Base-by-base conservation (phyloP, 2,329 filamentous ascomycete genomes). In the Fusarium multiceps region DNA sequence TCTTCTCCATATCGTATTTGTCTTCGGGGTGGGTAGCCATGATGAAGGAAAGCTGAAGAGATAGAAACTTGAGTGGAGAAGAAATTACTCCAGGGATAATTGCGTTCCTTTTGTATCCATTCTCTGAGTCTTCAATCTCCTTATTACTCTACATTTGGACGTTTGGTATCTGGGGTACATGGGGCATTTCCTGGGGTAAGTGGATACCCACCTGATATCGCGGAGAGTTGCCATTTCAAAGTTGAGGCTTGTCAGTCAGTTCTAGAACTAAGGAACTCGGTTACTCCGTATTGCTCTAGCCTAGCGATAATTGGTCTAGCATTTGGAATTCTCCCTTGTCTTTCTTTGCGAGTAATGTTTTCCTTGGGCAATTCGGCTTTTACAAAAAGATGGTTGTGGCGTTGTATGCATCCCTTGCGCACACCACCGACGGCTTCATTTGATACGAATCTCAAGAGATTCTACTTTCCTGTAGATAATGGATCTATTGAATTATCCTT, bases 211-310 rank as follows among this genome's bases (percentile, higher is more conserved):
- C 45, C 27, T 20, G 45, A 48, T 48, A 48, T 30, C 45, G 45
- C 45, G 45, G 45, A 48, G 27, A 48, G 45, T 48, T 48, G 27
- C 45, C 25, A n/a, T 48, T 48, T 48, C 12, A 7, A 48, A 30
- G 9, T 30, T 43, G 41, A 43, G 13, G 20, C 20, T 25, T 16
- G 41, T 16, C 14, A 43, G 21, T 0, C 21, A 43, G 41, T 14
- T 43, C 21, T 16, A 18, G 41, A 21, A 7, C 20, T 37, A 37
- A 37, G 0, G 0, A 11, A 4, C 0, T 23, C 21, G 14, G 9
- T 18, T 43, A 43, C 13, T 43, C 14, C 21, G 21, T 9, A 11
- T 4, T 1, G 12, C 1, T 7, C 34, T 3, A 37, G 34, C 10
- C 34, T n/a, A n/a, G 16, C 18, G 34, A n/a, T 2, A n/a, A 11